A percentile compares a stretch with the other conserved stretches of the same genome.
These are phyloP conservation scores for Talaromyces wortmannii DNA, from an alignment of 495 filamentous ascomycete species.

Conservation along the genomic window DNA sequence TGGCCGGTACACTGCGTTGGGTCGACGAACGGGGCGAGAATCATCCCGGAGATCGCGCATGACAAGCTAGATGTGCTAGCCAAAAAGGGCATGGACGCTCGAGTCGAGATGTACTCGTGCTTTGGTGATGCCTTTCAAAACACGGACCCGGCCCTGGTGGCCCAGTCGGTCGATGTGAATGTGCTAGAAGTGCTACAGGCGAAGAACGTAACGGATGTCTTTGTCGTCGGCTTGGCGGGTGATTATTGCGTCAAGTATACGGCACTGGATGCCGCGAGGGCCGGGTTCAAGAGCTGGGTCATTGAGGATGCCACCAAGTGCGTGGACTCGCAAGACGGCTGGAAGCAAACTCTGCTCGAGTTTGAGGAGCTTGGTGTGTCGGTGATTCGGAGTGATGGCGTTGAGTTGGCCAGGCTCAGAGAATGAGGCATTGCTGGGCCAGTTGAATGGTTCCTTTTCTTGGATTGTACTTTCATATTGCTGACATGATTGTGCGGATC, in stretches of 20 bases:
- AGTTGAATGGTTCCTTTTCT: no score
- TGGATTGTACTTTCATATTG: no score
- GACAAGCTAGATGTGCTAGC: constrained; percentile 55
- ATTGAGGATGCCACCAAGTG: constrained; percentile 71
- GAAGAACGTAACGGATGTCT: constrained; percentile 64
- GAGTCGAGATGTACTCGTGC: constrained; percentile 86
- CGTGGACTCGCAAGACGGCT: constrained; percentile 50
- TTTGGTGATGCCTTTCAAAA: constrained; percentile 72
- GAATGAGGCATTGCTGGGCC: background rate
- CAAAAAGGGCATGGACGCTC: constrained; percentile 67
- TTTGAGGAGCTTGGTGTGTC: constrained; percentile 47
- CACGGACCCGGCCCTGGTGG: constrained; percentile 27
- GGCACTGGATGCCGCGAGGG: constrained; percentile 66
- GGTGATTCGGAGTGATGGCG: constrained; percentile 41
- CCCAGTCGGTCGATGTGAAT: constrained; percentile 46
- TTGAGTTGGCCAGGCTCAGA: constrained; percentile 39
- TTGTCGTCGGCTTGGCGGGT: constrained; percentile 75
- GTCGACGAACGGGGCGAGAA: constrained; percentile 60
- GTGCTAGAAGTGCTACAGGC: constrained; percentile 50
- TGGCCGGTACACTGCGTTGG: constrained; percentile 92
- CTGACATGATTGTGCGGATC: no score
- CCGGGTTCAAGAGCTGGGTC: constrained; percentile 72
- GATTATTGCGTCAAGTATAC: constrained; percentile 87
- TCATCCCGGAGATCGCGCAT: constrained; percentile 67
- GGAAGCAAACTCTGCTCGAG: constrained; percentile 50